Base-by-base conservation (phyloP, 2,329 filamentous ascomycete genomes). In the Diaporthe destruens region DNA sequence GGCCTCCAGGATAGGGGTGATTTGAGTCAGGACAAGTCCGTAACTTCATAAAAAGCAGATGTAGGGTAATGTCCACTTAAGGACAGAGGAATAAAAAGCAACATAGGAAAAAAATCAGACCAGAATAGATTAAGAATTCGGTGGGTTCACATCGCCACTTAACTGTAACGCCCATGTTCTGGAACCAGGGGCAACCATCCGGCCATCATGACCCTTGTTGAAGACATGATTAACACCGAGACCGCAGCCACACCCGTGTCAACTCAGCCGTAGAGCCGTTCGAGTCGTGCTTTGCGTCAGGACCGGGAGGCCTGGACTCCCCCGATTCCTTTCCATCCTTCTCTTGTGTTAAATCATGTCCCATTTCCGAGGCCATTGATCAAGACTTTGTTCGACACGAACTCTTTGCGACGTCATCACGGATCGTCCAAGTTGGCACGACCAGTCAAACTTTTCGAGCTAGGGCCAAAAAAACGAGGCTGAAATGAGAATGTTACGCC, bases 391-490 rank as follows among this genome's bases (percentile, higher is more conserved):
- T 39, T 39, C 20, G 14, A 12, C 25, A 32, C 29, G 39, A 11
- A 20, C 20, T 51, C 20, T 25, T 36, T 16, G 61, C 39, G 61
- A 53, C 47, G 61, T 29, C 61, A 29, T 65, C 18, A 39, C 25
- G 16, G 32, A 53, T 66, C 23, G n/a, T 66, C 11, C n/a, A 32
- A 39, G 47, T 53, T 69, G 63, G 65, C 55, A 56, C 34, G 20
- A 39, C 47, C 29, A 53, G 56, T 16, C 23, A 5, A 56, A 20
- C 25, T 57, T 56, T 54, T 61, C 67, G 39, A 56, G 54, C 54
- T 69, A 51, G 55, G 55, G 55, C 57, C 66, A 54, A 54, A 69
- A 36, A n/a, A 36, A 42, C 51, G 55, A 74, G 69, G 72, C 69
- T 72, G 61, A 68, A 72, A 70, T 56, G 66, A 70, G 57, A 54